Conservation (phyloP, 2,329 filamentous ascomycete species). For the Beauveria sp. region DNA sequence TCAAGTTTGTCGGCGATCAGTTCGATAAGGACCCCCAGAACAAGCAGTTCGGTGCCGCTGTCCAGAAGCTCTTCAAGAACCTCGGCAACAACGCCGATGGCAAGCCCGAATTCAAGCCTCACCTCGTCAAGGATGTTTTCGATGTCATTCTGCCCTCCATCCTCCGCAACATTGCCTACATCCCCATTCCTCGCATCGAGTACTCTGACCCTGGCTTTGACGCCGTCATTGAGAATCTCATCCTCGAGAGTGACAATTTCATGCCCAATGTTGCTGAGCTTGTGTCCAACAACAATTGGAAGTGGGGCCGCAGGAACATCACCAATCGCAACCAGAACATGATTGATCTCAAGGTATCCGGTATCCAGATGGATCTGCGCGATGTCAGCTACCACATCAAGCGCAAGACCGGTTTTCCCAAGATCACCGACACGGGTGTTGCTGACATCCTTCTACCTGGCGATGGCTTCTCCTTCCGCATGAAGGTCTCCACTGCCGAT, state of each 20-base stretch:
- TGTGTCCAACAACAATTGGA: slow-evolving; percentile 86
- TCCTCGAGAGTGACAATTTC: slow-evolving; percentile 94
- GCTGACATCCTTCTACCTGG: slow-evolving; percentile 84
- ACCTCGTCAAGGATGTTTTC: slow-evolving; percentile 80
- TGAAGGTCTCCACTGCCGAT: slow-evolving; percentile 77
- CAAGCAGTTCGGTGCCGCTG: slow-evolving; percentile 64
- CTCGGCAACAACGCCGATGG: slow-evolving; percentile 83
- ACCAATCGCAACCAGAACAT: slow-evolving; percentile 76
- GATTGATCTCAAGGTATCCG: slow-evolving; percentile 74
- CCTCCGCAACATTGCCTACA: slow-evolving; percentile 80
- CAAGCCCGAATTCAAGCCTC: slow-evolving; percentile 84
- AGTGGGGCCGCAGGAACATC: slow-evolving; percentile 86
- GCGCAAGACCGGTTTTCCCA: slow-evolving; percentile 88
- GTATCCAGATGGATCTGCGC: slow-evolving; percentile 84
- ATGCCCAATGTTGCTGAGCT: slow-evolving; percentile 89
- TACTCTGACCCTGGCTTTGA: slow-evolving; percentile 80
- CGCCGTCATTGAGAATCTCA: slow-evolving; percentile 85
- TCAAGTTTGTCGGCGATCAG: slow-evolving; percentile 82
- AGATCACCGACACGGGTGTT: slow-evolving; percentile 78
- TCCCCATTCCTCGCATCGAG: slow-evolving; percentile 91
- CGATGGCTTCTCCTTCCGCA: slow-evolving; percentile 82
- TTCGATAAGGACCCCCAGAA: slow-evolving; percentile 87
- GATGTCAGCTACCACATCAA: slow-evolving; percentile 94
- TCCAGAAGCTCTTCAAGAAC: slow-evolving; percentile 78
- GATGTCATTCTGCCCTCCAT: slow-evolving; percentile 78